Evolutionary conservation across 2,329 filamentous ascomycete species (phyloP), one percentile per base, ranked within the genome.

Genomic region (Alternaria arbusti): DNA sequence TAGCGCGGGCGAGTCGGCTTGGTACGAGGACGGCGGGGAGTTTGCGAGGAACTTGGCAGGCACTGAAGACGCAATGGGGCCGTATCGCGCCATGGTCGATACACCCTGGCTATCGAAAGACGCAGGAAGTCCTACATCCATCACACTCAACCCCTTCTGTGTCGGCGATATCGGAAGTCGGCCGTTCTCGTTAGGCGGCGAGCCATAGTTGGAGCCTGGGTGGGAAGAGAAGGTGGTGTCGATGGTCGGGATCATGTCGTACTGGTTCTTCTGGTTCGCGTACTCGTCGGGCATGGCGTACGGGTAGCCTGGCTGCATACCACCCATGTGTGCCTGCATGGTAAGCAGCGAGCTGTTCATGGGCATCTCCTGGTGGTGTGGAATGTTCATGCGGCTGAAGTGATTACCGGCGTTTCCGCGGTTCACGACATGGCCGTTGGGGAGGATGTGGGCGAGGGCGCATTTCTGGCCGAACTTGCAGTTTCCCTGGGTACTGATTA

Each of bases 391-490:
- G 72, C 91, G 86, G 71, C 91, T 89, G 86, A 90, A 83, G 84
- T 89, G 79, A 79, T 85, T 76, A 67, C 82, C 79, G 28, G 82
- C 77, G 61, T 74, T 74, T 65, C 82, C 84, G 86, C 91, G 83
- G 81, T 97, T 97, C 78, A 98, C 93, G 78, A 95, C 89, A 74
- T 93, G 90, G 64, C 96, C 96, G 81, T 98, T 94, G 71, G 94
- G 94, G 52, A 97, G 90, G 75, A 98, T 91, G 81, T 99, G 96
- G 69, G 96, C 93, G 77, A 98, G 93, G 76, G 95, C 95, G 85
- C 96, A 99, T 82, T 98, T 98, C 68, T 93, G 92, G 66, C 96
- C 96, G 80, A 98, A 99, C 81, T 98, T 98, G 89, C 96, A 99
- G 82, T 97, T 97, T 71, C 96, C 96, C 93, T 97, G 57, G 12